phyloP scores from a whole-genome alignment of 495 filamentous ascomycete genomes.

The Penicillium ochrochloron region DNA sequence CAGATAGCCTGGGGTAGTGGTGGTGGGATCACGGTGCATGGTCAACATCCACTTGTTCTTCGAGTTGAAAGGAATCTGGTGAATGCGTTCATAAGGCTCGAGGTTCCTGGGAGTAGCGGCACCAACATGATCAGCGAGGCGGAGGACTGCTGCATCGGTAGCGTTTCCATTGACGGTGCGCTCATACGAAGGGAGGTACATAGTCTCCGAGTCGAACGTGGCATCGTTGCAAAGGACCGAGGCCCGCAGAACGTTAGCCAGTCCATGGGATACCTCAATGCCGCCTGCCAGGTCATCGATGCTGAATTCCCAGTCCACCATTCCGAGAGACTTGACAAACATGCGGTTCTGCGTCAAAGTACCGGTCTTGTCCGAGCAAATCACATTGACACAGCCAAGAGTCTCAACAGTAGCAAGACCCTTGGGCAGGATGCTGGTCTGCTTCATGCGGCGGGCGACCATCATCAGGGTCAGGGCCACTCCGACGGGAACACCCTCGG shows the following conservation, averaged over 20 bases:
- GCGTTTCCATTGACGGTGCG: constrained; percentile 71
- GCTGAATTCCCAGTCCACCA: constrained; percentile 39
- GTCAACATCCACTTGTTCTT: constrained; percentile 71
- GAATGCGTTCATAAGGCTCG: constrained; percentile 57
- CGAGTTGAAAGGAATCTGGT: constrained; percentile 74
- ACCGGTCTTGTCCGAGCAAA: constrained; percentile 76
- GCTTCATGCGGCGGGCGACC: constrained; percentile 65
- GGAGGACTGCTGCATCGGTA: constrained; percentile 71
- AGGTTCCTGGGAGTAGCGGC: constrained; percentile 49
- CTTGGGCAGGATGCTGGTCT: constrained; percentile 69
- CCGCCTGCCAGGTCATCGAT: constrained; percentile 27
- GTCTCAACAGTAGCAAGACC: constrained; percentile 74
- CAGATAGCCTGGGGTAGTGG: constrained; percentile 24
- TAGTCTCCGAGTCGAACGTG: constrained; percentile 65
- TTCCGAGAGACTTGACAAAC: constrained; percentile 48
- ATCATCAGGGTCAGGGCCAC: constrained; percentile 66
- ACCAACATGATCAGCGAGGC: constrained; percentile 65
- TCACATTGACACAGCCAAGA: constrained; percentile 69
- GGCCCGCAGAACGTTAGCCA: constrained; percentile 32
- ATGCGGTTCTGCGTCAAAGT: constrained; percentile 65
- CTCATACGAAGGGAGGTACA: constrained; percentile 53
- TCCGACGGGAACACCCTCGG: constrained; percentile 71
- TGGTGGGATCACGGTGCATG: constrained; percentile 29
- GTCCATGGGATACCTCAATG: constrained; percentile 20
- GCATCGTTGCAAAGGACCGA: constrained; percentile 68